These are phyloP conservation scores for Tulasnella sp. DNA, from an alignment of 768 basidiomycete genomes.

Conservation along the genomic window DNA sequence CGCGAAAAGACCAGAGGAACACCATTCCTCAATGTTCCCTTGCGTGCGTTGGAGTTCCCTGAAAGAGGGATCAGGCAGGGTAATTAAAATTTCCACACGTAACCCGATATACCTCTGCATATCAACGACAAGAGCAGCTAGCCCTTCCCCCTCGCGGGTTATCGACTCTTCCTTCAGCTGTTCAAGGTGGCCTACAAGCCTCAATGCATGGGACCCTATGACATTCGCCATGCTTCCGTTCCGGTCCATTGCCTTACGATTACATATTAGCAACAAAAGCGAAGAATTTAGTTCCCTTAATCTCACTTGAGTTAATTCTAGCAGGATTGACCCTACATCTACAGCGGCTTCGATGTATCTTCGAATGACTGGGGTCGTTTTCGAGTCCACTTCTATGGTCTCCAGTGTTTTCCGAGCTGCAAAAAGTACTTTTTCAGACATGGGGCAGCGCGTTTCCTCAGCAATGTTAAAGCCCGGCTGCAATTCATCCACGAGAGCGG, in stretches of 20 bases:
- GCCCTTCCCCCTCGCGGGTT: no score
- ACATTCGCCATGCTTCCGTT: background rate
- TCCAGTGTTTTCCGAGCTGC: background rate
- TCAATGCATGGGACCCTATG: no score
- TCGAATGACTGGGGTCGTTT: background rate
- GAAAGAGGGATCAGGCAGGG: background rate
- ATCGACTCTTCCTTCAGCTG: no score
- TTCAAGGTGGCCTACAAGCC: no score
- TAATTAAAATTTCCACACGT: background rate
- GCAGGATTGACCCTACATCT: background rate
- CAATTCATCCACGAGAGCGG: no score
- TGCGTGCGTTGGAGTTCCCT: background rate
- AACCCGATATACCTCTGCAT: background rate
- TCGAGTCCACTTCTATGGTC: background rate
- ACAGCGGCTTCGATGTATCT: background rate
- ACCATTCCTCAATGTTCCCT: background rate
- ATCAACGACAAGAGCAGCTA: no score
- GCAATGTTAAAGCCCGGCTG: no score
- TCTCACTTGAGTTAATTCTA: background rate
- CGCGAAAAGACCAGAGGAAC: background rate
- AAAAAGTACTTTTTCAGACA: background rate
- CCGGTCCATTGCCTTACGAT: background rate
- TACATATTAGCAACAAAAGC: background rate
- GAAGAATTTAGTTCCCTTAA: background rate
- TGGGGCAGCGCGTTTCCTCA: no score